Evolutionary conservation across 768 basidiomycete species (phyloP), one percentile per base, ranked within the genome.

Genomic region (Multifurca ochricompacta): DNA sequence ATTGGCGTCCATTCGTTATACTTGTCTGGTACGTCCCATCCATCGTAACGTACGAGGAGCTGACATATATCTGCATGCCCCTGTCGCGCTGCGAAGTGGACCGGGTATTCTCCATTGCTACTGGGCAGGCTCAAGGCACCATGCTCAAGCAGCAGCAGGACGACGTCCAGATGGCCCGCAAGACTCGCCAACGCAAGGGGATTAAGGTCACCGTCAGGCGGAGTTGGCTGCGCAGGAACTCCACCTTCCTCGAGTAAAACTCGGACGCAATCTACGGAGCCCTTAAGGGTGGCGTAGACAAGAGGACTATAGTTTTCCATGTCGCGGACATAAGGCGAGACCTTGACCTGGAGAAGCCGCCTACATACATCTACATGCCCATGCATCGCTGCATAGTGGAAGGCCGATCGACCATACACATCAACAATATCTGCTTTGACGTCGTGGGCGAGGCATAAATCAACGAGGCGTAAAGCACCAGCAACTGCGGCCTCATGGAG

Each of bases 1-100:
- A 98, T 76, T 23, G 96, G 96, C 6, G 94, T 98, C 92, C 95
- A 97, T 67, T 96, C 91, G 65, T 95, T 88, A 69, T 95, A 98
- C 70, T 94, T 98, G 76, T 99, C 96, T 1, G 85, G 83, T 7
- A 79, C 76, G 68, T 91, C 91, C 82, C 84, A 91, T 35, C 83
- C 91, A 45, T 81, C 85, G 36, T 81, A 81, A 28, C 73, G 73
- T 4, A 92, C 71, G 31, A 99, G 79, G 6, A 91, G 69, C 54
- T 71, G 76, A 67, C 94, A 95, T 18, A 96, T 81, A n/a, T 83
- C 80, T 7, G 78, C 78, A 59, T 96, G 93, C 3, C 96, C 96
- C 65, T 91, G 87, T 53, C 89, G 81, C 7, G 94, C 93, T 21
- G 96, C 95, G 21, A 98, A 79, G 70, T 99, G 96, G 62, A 95